phyloP scores from a whole-genome alignment of 306 rosid species.

The Citrullus amarus region DNA sequence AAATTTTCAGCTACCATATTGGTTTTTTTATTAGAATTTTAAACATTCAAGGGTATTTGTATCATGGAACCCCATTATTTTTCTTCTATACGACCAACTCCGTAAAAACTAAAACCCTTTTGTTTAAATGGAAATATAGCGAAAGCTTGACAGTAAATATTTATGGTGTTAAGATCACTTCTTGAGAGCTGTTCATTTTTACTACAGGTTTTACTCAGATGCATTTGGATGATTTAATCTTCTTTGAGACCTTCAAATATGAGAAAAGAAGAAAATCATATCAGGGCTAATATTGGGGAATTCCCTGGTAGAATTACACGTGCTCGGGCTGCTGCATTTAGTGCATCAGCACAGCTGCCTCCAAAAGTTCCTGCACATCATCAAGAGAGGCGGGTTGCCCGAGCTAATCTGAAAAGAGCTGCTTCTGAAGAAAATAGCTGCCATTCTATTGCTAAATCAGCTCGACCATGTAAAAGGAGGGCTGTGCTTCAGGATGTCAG shows the following conservation, averaged over 20 bases:
- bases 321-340: constrained; percentile 52
- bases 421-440: constrained; percentile 18
- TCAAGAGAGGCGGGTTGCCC: constrained; percentile 29
- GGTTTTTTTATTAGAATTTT: not conserved
- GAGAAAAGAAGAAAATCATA: constrained; percentile 53
- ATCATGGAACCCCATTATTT: not conserved
- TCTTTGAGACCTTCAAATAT: constrained; percentile 39
- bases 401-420: constrained; percentile 33
- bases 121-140: not conserved
- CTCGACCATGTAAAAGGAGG: constrained; percentile 44
- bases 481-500: constrained; percentile 58
- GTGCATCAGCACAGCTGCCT: constrained; percentile 36
- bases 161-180: not conserved
- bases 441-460: constrained; percentile 21
- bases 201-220: constrained; percentile 9
- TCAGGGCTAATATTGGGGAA: constrained; percentile 22
- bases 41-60: not conserved
- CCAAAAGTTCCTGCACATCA: constrained; percentile 28
- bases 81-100: not conserved
- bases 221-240: constrained; percentile 22
- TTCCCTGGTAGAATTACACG: constrained; percentile 57
- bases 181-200: not conserved
- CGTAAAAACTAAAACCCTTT: not conserved
- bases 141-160: not conserved
- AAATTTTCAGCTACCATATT: not conserved